Evolutionary conservation across 306 rosid genomes (phyloP), one percentile per base, ranked within the genome.

Genomic region (Gleditsia sinensis): DNA sequence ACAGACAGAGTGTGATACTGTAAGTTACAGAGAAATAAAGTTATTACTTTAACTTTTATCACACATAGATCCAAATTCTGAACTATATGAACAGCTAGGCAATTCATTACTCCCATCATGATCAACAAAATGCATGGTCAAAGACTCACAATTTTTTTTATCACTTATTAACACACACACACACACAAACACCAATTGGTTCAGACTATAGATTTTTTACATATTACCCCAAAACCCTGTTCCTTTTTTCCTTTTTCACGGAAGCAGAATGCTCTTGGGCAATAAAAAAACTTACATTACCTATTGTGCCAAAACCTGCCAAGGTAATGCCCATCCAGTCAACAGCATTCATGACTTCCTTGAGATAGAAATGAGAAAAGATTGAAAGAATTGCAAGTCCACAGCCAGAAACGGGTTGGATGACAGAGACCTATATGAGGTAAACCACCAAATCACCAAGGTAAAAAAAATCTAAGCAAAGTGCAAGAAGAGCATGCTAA

Each of bases 281-380:
- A 63, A 79, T 50, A 5, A 16, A 71, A 67, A 82, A 86, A 90
- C 91, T 89, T 85, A 86, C 86, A 84, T 80, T 90, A 94, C 98
- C 98, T 88, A 94, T 88, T 74, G 98, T 94, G 81, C 98, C 97
- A 72, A 94, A 81, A 76, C 97, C 98, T 2, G 97, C 98, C 72
- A 94, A 81, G 65, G 87, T 83, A 82, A 94, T 85, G 51, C 97
- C 98, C 72, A 90, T 79, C 98, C 98, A 94, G 79, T 94, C 98
- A 82, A 94, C 83, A 70, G 66, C 83, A 88, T 94, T 91, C 98
- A 91, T 91, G 75, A 89, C 84, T 82, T 94, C 98, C 88, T 94
- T 90, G 40, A 94, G 89, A 85, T 91, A 94, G 82, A 94, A 94
- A 85, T 94, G 98, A 58, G 98, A 94, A 84, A 94, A 94, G 56